phyloP scores from a whole-genome alignment of 352 stramenopile species.

The Saprolegnia diclina region DNA sequence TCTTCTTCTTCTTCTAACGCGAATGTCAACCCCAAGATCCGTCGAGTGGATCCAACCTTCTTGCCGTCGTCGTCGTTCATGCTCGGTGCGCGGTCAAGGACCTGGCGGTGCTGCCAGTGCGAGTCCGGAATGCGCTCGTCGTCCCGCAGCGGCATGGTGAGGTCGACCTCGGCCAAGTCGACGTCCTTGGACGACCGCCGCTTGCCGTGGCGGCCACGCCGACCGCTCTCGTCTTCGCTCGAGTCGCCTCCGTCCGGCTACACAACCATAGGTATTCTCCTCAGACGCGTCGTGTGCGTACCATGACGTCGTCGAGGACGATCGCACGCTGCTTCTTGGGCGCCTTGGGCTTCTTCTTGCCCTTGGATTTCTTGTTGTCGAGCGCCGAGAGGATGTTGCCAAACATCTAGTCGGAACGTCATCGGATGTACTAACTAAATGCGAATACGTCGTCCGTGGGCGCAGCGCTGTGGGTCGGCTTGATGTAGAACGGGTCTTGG shows the following conservation, averaged over 20 bases:
- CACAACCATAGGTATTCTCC: slow-evolving; percentile 45
- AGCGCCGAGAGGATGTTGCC: slow-evolving; percentile 32
- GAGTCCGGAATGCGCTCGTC: slow-evolving; percentile 73
- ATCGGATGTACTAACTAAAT: too few relatives aligned
- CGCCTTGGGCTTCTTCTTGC: slow-evolving; percentile 40
- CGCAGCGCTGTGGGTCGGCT: slow-evolving; percentile 43
- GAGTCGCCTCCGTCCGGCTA: slow-evolving; percentile 57
- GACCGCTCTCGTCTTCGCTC: slow-evolving; percentile 51
- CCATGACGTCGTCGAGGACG: slow-evolving; percentile 26
- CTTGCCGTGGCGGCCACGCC: slow-evolving; percentile 42
- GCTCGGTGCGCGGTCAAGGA: slow-evolving; percentile 27
- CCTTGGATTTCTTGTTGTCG: slow-evolving; percentile 38
- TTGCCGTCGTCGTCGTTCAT: slow-evolving; percentile 47
- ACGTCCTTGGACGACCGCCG: slow-evolving; percentile 47
- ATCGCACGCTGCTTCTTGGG: slow-evolving; percentile 33
- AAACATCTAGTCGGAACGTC: slow-evolving; percentile 69
- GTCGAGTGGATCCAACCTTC: slow-evolving; percentile 35
- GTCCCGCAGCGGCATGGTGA: slow-evolving; percentile 67
- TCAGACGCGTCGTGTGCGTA: slow-evolving; percentile 21
- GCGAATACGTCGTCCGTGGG: slow-evolving; percentile 32
- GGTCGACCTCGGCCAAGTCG: slow-evolving; percentile 67
- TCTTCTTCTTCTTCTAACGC: slow-evolving; percentile 62
- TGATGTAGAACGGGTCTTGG: slow-evolving; percentile 77
- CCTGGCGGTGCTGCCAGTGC: slow-evolving; percentile 34
- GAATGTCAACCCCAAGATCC: slow-evolving; percentile 40